phyloP scores from a whole-genome alignment of 352 stramenopile genomes.

The Lagenidium giganteum region DNA sequence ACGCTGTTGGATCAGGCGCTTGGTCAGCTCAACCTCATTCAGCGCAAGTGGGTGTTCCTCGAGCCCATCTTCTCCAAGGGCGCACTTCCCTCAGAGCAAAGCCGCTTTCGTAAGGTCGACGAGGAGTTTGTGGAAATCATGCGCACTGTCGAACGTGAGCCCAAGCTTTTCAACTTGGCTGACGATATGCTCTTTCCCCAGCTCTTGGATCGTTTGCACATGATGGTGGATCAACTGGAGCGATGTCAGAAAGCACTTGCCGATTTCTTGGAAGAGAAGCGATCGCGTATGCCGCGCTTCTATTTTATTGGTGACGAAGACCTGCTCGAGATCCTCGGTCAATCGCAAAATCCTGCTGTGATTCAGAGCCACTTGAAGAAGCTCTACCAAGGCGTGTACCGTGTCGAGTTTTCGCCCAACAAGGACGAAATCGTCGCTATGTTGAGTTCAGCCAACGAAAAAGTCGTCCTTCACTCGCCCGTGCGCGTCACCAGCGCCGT shows the following conservation, averaged over 20 bases:
- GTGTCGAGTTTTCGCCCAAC: conserved; percentile 85
- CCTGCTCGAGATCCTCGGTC: conserved; percentile 93
- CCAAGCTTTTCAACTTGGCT: conserved; percentile 90
- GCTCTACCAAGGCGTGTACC: conserved; percentile 93
- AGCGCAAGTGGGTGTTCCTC: conserved; percentile 96
- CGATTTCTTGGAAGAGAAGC: conserved; percentile 94
- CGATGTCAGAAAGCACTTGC: conserved; percentile 92
- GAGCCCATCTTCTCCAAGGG: conserved; percentile 95
- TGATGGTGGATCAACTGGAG: conserved; percentile 92
- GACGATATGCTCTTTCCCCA: conserved; percentile 90
- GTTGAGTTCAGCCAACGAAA: conserved; percentile 76
- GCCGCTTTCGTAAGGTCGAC: conserved; percentile 89
- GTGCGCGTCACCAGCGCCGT: conserved; percentile 88
- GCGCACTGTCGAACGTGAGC: conserved; percentile 76
- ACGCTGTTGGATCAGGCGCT: conserved; percentile 77
- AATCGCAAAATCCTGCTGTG: conserved; percentile 89
- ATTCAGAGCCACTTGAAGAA: conserved; percentile 97
- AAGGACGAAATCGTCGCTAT: conserved; percentile 87
- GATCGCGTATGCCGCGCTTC: conserved; percentile 91
- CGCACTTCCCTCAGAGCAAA: conserved; percentile 89
- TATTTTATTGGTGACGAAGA: conserved; percentile 98
- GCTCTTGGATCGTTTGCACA: conserved; percentile 66
- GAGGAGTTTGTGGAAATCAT: conserved; percentile 95
- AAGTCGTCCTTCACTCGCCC: conserved; percentile 73
- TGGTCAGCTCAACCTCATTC: conserved; percentile 86